These are phyloP conservation scores for Favolaschia claudopus DNA, from an alignment of 768 basidiomycete species.

Conservation along the genomic window DNA sequence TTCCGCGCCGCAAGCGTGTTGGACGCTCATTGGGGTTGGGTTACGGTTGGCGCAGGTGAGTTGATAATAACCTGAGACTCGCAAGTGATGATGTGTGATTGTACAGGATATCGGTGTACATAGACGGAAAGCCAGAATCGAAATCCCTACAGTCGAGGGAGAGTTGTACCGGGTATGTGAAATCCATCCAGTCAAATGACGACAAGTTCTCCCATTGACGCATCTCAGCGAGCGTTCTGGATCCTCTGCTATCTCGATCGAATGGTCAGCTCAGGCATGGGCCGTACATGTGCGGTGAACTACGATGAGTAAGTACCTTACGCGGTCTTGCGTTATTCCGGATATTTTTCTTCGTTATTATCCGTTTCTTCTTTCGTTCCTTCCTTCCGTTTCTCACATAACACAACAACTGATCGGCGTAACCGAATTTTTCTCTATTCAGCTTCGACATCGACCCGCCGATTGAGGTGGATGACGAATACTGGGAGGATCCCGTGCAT, in stretches of 20 bases:
- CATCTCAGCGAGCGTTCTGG: slow-evolving; percentile 77
- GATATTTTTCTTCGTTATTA: slow-evolving; percentile 76
- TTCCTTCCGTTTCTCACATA: background rate
- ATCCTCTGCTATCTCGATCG: slow-evolving; percentile 49
- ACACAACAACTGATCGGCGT: too few species aligned
- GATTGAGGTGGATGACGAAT: slow-evolving; percentile 71
- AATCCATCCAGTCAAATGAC: too few species aligned
- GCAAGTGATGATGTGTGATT: slow-evolving; percentile 61
- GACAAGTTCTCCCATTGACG: too few species aligned
- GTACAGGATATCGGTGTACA: slow-evolving; percentile 22
- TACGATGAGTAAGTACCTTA: slow-evolving; percentile 18
- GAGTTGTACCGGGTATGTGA: too few species aligned
- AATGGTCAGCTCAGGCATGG: slow-evolving; percentile 57
- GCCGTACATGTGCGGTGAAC: slow-evolving; percentile 45
- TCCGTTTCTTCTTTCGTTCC: slow-evolving; percentile 52
- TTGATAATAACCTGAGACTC: slow-evolving; percentile 54
- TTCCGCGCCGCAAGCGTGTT: slow-evolving; percentile 68
- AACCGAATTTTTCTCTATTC: too few species aligned
- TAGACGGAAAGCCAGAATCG: slow-evolving; percentile 36
- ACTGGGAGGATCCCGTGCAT: slow-evolving; percentile 64
- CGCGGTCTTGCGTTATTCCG: too few species aligned
- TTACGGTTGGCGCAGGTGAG: slow-evolving; percentile 22
- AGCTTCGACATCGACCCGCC: slow-evolving; percentile 78
- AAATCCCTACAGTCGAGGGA: slow-evolving; percentile 56
- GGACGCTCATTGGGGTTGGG: slow-evolving; percentile 68